Conservation (phyloP, 306 rosid genomes). For the Macrotyloma uniflorum region DNA sequence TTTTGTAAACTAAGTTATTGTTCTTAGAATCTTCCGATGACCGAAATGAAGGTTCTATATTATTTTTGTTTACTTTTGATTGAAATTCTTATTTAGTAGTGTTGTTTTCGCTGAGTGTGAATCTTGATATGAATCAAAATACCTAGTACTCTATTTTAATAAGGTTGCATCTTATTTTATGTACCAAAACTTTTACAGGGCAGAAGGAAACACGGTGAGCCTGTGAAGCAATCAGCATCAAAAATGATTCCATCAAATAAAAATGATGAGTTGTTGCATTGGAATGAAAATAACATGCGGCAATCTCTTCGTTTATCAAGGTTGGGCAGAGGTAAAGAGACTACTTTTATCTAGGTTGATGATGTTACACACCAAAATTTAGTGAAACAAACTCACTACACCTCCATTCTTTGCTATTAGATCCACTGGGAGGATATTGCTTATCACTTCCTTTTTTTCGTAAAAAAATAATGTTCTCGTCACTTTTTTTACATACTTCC, state of each 20-base stretch:
- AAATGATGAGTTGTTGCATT: conserved; percentile 53
- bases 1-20: background rate
- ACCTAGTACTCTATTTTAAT: background rate
- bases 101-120: background rate
- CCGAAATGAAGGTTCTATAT: background rate
- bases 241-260: conserved; percentile 40
- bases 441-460: background rate
- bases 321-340: conserved; percentile 68
- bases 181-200: conserved; percentile 46
- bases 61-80: background rate
- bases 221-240: conserved; percentile 58
- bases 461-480: background rate
- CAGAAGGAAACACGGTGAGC: conserved; percentile 40
- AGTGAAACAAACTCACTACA: background rate
- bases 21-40: background rate
- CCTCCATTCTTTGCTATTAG: background rate
- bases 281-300: conserved; percentile 55
- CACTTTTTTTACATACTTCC: background rate
- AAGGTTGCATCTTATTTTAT: conserved; percentile 30
- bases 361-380: background rate
- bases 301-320: conserved; percentile 65
- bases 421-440: background rate
- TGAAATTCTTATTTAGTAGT: background rate
- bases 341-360: background rate
- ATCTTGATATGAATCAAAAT: conserved; percentile 18